Evolutionary conservation across 2,329 filamentous ascomycete genomes (phyloP).

Genomic region (Exophiala lecanii-corni): DNA sequence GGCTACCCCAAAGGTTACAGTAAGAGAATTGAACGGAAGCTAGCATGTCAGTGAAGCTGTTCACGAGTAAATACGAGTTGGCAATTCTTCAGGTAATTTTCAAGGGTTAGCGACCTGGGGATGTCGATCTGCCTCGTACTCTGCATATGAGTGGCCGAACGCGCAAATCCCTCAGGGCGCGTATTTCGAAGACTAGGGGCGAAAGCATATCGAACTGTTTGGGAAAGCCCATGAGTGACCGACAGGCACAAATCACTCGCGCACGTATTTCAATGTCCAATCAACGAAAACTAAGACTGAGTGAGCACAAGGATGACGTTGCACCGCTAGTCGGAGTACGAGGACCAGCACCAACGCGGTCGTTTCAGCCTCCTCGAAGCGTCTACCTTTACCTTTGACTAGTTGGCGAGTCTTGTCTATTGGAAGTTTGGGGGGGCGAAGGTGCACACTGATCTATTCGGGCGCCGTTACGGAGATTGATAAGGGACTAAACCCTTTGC

Average conservation of each 20-base stretch:
- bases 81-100: slow-evolving; percentile 6
- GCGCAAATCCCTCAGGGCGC: slow-evolving; percentile 5
- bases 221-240: slow-evolving; percentile 5
- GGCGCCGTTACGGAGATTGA: slow-evolving; percentile 5
- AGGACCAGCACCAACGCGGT: slow-evolving; percentile 4
- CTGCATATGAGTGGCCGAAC: slow-evolving; percentile 4
- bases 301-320: slow-evolving; percentile 5
- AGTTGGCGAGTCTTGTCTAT: slow-evolving; percentile 5
- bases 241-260: slow-evolving; percentile 5
- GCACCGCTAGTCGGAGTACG: slow-evolving; percentile 5
- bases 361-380: slow-evolving; percentile 3
- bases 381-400: slow-evolving; percentile 6
- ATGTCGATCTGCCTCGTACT: slow-evolving; percentile 6
- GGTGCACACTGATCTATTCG: slow-evolving; percentile 4
- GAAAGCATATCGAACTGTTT: slow-evolving; percentile 6
- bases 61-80: slow-evolving; percentile 5
- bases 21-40: slow-evolving; percentile 6
- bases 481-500: slow-evolving; percentile 5
- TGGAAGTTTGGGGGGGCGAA: slow-evolving; percentile 3
- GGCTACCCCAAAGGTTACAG: slow-evolving; percentile 5
- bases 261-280: slow-evolving; percentile 4
- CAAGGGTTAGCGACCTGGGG: slow-evolving; percentile 5
- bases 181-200: slow-evolving; percentile 5
- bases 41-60: slow-evolving; percentile 4
- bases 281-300: slow-evolving; percentile 5